A percentile compares a stretch with the other conserved stretches of the same genome.
These are phyloP conservation scores for Sclerotinia trifoliorum DNA, from an alignment of 2,329 filamentous ascomycete species.

Conservation along the genomic window DNA sequence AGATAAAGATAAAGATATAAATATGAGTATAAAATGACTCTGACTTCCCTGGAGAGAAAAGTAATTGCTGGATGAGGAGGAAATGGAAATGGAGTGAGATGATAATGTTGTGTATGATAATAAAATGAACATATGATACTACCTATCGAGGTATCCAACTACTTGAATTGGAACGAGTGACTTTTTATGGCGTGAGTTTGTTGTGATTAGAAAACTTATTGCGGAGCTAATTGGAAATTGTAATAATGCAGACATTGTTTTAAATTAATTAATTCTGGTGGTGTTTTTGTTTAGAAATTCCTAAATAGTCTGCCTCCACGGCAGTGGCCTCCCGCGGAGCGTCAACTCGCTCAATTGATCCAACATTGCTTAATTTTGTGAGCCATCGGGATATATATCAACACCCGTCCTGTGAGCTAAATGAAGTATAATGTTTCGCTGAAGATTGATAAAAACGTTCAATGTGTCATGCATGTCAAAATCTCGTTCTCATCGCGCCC, in stretches of 20 bases:
- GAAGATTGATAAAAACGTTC: too few relatives aligned
- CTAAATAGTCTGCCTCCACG: too few relatives aligned
- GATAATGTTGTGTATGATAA: slow-evolving; percentile 5
- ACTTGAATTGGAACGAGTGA: neutral
- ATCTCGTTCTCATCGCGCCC: neutral
- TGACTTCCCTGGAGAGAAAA: neutral
- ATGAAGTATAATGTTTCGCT: neutral
- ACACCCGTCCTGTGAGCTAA: neutral
- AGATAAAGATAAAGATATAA: neutral
- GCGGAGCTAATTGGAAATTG: neutral
- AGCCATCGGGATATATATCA: too few relatives aligned
- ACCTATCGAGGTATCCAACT: neutral
- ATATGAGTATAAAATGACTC: too few relatives aligned
- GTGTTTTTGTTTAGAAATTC: too few relatives aligned
- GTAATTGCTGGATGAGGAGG: too few relatives aligned
- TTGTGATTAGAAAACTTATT: neutral
- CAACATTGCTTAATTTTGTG: too few relatives aligned
- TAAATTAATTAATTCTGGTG: too few relatives aligned
- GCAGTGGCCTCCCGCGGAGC: too few relatives aligned
- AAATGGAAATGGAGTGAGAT: neutral
- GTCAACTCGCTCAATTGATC: too few relatives aligned
- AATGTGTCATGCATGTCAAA: neutral
- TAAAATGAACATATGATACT: neutral
- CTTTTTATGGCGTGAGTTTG: too few relatives aligned
- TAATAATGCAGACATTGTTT: neutral